Evolutionary conservation across 2,329 filamentous ascomycete genomes (phyloP).

Genomic region (Chaetomiaceae sp.): DNA sequence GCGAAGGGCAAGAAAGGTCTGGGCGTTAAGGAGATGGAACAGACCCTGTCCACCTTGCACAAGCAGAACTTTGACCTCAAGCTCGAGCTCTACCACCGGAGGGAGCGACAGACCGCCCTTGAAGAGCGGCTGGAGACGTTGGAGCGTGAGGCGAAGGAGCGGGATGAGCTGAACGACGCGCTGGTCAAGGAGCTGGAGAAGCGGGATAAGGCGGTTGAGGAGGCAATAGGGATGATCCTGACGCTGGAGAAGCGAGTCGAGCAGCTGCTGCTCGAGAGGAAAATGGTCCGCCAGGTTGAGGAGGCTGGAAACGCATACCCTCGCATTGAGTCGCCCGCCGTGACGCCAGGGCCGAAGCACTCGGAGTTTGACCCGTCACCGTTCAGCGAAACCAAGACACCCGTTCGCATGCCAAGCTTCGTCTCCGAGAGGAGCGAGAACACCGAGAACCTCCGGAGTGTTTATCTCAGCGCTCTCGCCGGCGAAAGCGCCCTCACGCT

Average conservation of each 20-base stretch:
- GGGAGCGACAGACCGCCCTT: slow-evolving; percentile 54
- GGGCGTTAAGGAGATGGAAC: slow-evolving; percentile 65
- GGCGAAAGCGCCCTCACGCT: slow-evolving; percentile 47
- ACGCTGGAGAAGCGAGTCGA: slow-evolving; percentile 58
- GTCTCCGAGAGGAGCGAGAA: slow-evolving; percentile 56
- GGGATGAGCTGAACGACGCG: slow-evolving; percentile 51
- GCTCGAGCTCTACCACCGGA: slow-evolving; percentile 64
- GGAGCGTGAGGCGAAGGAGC: slow-evolving; percentile 48
- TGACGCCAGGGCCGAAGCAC: slow-evolving; percentile 22
- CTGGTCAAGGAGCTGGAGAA: slow-evolving; percentile 59
- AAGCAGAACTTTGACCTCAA: slow-evolving; percentile 78
- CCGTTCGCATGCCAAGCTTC: slow-evolving; percentile 61
- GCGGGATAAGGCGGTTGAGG: slow-evolving; percentile 65
- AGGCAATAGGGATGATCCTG: slow-evolving; percentile 67
- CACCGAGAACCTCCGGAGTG: slow-evolving; percentile 57
- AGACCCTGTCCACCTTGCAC: slow-evolving; percentile 63
- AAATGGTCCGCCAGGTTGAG: slow-evolving; percentile 50
- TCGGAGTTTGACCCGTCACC: slow-evolving; percentile 17
- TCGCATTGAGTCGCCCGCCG: slow-evolving; percentile 29
- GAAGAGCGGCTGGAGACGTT: slow-evolving; percentile 55
- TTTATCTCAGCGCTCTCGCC: slow-evolving; percentile 45
- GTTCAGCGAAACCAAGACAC: slow-evolving; percentile 34
- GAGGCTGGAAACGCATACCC: slow-evolving; percentile 36
- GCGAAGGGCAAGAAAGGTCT: slow-evolving; percentile 51
- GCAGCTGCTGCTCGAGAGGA: slow-evolving; percentile 48